These are phyloP conservation scores for Pichia heedii DNA, from an alignment of 805 yeast genomes.

Conservation along the genomic window DNA sequence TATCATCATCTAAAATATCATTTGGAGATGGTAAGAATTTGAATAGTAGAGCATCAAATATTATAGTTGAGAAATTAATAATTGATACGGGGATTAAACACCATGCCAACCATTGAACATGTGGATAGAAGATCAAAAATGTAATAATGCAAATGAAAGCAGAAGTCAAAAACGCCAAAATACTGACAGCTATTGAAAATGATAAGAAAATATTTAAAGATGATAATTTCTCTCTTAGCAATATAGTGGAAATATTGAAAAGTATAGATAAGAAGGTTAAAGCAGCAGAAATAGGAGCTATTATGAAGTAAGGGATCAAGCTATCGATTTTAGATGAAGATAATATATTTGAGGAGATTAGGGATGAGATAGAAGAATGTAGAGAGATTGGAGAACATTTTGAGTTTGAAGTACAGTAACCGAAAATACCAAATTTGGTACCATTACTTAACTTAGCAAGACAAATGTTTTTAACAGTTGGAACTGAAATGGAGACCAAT, in stretches of 20 bases:
- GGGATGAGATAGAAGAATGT: neutral
- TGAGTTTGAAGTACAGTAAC: slow-evolving; percentile 39
- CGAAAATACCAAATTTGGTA: slow-evolving; percentile 53
- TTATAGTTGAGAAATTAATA: slow-evolving; percentile 41
- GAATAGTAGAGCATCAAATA: slow-evolving; percentile 37
- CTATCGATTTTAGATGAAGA: slow-evolving; percentile 32
- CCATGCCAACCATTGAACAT: slow-evolving; percentile 68
- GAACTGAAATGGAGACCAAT: slow-evolving; percentile 52
- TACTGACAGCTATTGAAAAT: slow-evolving; percentile 35
- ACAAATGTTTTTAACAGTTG: slow-evolving; percentile 41
- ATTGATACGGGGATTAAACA: slow-evolving; percentile 58
- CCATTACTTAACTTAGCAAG: slow-evolving; percentile 38
- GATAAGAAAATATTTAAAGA: slow-evolving; percentile 27
- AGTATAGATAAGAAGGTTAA: slow-evolving; percentile 41
- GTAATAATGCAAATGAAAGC: slow-evolving; percentile 46
- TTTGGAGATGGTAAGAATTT: slow-evolving; percentile 12
- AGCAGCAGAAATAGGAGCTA: slow-evolving; percentile 62
- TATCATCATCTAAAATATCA: slow-evolving; percentile 8
- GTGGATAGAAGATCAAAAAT: slow-evolving; percentile 54
- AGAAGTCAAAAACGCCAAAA: slow-evolving; percentile 45
- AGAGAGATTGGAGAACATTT: slow-evolving; percentile 30
- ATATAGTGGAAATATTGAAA: slow-evolving; percentile 28
- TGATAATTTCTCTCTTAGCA: neutral
- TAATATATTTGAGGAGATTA: neutral
- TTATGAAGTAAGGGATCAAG: slow-evolving; percentile 45